Evolutionary conservation across 2,329 filamentous ascomycete species (phyloP).

Genomic region (Magnaporthiopsis incrustans): DNA sequence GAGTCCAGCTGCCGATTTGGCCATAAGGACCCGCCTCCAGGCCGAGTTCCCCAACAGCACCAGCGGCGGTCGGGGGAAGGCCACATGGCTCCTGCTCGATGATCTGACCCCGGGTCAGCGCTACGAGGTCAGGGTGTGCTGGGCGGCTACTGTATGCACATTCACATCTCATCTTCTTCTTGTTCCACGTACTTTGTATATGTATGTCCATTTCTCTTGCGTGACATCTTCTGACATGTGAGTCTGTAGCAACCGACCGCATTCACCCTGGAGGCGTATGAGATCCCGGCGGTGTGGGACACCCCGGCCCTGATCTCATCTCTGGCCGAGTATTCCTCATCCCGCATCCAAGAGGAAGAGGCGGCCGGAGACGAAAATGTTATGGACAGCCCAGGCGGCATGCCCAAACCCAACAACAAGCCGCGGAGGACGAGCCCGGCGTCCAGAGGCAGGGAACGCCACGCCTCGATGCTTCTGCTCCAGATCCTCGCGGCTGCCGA

Average conservation of each 20-base stretch:
- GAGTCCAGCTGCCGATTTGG: conserved; percentile 36
- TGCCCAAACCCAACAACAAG: no score
- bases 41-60: conserved; percentile 57
- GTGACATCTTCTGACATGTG: not conserved
- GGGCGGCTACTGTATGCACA: conserved; percentile 72
- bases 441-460: conserved; percentile 5
- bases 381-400: not conserved
- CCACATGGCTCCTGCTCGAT: conserved; percentile 74
- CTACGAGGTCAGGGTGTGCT: conserved; percentile 90
- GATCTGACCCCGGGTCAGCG: conserved; percentile 61
- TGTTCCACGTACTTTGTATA: not conserved
- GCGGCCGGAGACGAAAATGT: not conserved
- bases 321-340: conserved; percentile 52
- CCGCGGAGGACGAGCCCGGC: not conserved
- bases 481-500: conserved; percentile 71
- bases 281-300: conserved; percentile 52
- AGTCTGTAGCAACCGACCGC: conserved; percentile 68
- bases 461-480: conserved; percentile 57
- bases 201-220: not conserved
- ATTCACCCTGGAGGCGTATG: conserved; percentile 62
- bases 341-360: conserved; percentile 29
- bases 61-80: conserved; percentile 38
- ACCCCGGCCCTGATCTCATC: conserved; percentile 56
- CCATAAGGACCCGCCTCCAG: conserved; percentile 55
- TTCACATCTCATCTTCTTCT: not conserved